Base-by-base conservation (phyloP, 106 monocot genomes). In the Hemerocallis citrina region DNA sequence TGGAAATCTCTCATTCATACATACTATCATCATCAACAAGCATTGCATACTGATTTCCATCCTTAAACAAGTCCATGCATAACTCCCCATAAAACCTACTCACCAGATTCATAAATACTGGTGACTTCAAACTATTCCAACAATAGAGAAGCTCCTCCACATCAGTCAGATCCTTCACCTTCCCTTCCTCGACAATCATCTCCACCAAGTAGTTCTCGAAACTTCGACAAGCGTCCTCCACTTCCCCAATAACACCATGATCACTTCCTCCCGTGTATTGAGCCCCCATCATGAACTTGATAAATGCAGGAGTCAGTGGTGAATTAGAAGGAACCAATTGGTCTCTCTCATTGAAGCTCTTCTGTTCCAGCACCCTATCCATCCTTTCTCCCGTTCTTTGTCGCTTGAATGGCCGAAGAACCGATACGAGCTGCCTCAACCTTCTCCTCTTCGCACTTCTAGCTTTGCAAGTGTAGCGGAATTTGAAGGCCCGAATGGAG, bases 151-250 rank as follows among this genome's bases (percentile, higher is more conserved):
- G 75, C 70, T 92, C 87, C 70, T 92, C 92, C 37, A 86, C 83
- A 50, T 86, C 86, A 66, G 41, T 70, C 57, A 88, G 34, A 60
- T 88, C 92, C 52, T 73, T 76, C 55, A 81, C 73, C 78, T 68
- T 78, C 73, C 78, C 71, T 51, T 88, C 87, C 55, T 92, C 84
- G 48, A 72, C 67, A 7, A 92, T 55, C 87, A 92, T 84, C 78
- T 92, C 78, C 63, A 63, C 75, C 63, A 92, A 52, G 23, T 78
- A 67, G 9, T 64, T 71, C 71, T 92, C 87, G 10, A 92, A 92
- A 27, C 70, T 80, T 66, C 70, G 51, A 28, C 91, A 86, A 4
- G 85, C 82, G 31, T 61, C 69, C 45, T 85, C 75, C 3, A 51
- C 72, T 4, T 59, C 75, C 3, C 42, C 68, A 5, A 11, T 38